Percentiles rank a stretch among this genome's conserved stretches.
Conservation (phyloP, 179 eudicot genomes). For the Heliamphora pulchella region DNA sequence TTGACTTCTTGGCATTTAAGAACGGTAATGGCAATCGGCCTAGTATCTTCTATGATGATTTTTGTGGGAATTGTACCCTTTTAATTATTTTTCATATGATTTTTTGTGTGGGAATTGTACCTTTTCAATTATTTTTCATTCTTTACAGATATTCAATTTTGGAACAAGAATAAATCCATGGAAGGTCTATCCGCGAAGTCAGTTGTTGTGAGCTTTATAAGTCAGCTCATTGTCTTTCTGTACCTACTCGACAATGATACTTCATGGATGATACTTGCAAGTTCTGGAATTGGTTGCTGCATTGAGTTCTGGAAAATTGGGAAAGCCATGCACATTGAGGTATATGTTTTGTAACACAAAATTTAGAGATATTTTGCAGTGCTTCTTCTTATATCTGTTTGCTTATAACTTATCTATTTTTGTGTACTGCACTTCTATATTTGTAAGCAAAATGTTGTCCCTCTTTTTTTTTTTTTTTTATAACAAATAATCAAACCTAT, state of each 20-base stretch:
- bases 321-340: conserved; percentile 99
- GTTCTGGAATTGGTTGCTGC: conserved; percentile 94
- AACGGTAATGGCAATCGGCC: conserved; percentile 47
- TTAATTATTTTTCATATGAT: background rate
- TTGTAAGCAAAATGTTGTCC: background rate
- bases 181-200: conserved; percentile 96
- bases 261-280: conserved; percentile 95
- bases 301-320: conserved; percentile 99
- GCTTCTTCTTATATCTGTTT: background rate
- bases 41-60: background rate
- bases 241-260: conserved; percentile 95
- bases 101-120: background rate
- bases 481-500: too few relatives aligned
- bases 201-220: conserved; percentile 79
- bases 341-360: conserved; percentile 23
- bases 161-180: conserved; percentile 99
- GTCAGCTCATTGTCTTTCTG: conserved; percentile 84
- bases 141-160: conserved; percentile 80
- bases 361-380: background rate
- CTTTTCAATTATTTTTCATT: background rate
- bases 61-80: background rate
- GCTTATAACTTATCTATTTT: background rate
- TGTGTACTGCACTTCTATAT: background rate
- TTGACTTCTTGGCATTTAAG: conserved; percentile 95
- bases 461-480: background rate